These are phyloP conservation scores for Paraglomus brasilianum DNA, from an alignment of 192 early-diverging fungal genomes.

Conservation along the genomic window DNA sequence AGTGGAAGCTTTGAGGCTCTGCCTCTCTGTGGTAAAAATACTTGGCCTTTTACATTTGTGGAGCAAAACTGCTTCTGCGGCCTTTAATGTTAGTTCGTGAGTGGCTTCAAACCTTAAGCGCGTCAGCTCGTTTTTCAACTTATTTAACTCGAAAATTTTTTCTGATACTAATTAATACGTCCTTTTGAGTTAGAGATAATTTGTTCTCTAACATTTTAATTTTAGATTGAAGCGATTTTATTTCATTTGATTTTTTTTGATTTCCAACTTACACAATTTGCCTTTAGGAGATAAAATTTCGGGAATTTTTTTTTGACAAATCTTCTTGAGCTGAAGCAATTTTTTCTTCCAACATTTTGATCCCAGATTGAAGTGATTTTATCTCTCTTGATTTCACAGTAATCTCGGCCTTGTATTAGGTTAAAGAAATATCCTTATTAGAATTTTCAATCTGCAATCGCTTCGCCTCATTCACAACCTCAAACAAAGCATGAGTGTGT, in stretches of 20 bases:
- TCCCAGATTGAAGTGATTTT: slow-evolving; percentile 20
- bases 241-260: too few species aligned
- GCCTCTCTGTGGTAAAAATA: too few species aligned
- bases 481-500: not conserved
- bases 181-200: too few species aligned
- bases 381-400: slow-evolving; percentile 10
- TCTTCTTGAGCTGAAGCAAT: slow-evolving; percentile 12
- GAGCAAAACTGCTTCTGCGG: too few species aligned
- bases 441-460: slow-evolving; percentile 4
- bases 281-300: not conserved
- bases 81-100: too few species aligned
- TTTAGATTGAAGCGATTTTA: slow-evolving; percentile 12
- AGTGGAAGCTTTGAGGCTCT: too few species aligned
- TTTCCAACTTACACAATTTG: not conserved
- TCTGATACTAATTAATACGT: too few species aligned
- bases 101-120: too few species aligned
- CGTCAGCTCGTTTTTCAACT: too few species aligned
- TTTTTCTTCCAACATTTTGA: slow-evolving; percentile 24
- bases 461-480: not conserved
- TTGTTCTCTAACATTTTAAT: too few species aligned
- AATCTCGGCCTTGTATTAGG: slow-evolving; percentile 10
- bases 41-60: too few species aligned
- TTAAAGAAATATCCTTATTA: slow-evolving; percentile 8
- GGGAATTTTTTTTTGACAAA: slow-evolving; percentile 14
- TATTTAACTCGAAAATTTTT: too few species aligned